phyloP scores from a whole-genome alignment of 2,329 filamentous ascomycete genomes.

The Cucurbitaria berberidis region DNA sequence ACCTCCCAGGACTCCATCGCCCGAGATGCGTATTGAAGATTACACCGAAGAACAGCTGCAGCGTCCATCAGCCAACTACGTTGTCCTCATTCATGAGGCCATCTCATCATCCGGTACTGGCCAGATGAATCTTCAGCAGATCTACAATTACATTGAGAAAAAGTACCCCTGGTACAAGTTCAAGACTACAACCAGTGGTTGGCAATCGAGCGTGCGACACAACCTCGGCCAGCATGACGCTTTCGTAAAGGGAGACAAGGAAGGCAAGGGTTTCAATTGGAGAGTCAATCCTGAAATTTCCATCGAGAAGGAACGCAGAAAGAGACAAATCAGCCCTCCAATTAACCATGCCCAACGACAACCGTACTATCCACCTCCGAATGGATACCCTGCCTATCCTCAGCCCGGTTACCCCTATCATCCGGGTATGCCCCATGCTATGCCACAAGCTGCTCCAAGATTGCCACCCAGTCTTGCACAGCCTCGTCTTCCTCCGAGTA shows the following conservation, averaged over 20 bases:
- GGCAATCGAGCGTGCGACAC: slow-evolving; percentile 71
- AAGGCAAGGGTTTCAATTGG: slow-evolving; percentile 70
- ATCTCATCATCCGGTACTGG: slow-evolving; percentile 62
- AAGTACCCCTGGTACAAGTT: slow-evolving; percentile 71
- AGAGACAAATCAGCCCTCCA: slow-evolving; percentile 57
- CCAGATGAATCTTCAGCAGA: slow-evolving; percentile 69
- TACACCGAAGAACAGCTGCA: slow-evolving; percentile 76
- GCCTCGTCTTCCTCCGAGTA: slow-evolving; percentile 46
- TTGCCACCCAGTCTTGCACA: slow-evolving; percentile 36
- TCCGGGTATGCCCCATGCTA: slow-evolving; percentile 39
- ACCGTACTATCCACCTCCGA: slow-evolving; percentile 40
- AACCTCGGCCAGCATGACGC: slow-evolving; percentile 65
- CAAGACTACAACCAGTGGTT: slow-evolving; percentile 63
- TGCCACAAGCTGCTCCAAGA: slow-evolving; percentile 38
- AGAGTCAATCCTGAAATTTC: slow-evolving; percentile 64
- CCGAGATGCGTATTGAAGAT: slow-evolving; percentile 67
- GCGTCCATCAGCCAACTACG: slow-evolving; percentile 69
- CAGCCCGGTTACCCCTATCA: slow-evolving; percentile 38
- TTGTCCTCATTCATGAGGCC: slow-evolving; percentile 68
- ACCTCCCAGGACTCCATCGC: slow-evolving; percentile 63
- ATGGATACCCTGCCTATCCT: slow-evolving; percentile 37
- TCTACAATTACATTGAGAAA: slow-evolving; percentile 68
- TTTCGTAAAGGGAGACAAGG: slow-evolving; percentile 66
- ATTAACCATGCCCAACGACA: slow-evolving; percentile 40
- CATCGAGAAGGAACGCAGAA: slow-evolving; percentile 63